phyloP scores from a whole-genome alignment of 2,329 filamentous ascomycete genomes.

The Aspergillus sp. region DNA sequence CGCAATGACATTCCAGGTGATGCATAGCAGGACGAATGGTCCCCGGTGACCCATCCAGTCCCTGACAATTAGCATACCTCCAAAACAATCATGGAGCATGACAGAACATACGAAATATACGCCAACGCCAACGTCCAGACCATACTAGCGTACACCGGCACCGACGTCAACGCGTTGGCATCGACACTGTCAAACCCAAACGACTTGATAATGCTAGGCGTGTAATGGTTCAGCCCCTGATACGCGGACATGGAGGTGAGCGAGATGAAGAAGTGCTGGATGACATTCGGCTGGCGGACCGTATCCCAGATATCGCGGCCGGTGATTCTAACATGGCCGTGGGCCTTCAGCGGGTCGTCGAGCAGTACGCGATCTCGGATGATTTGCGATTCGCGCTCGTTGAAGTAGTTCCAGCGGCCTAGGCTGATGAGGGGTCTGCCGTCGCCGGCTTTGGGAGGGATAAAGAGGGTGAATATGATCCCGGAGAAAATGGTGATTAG shows the following conservation, averaged over 20 bases:
- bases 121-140: conserved; percentile 20
- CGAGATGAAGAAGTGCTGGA: conserved; percentile 46
- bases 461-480: conserved; percentile 33
- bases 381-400: conserved; percentile 36
- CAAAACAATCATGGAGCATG: neutral
- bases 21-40: conserved; percentile 26
- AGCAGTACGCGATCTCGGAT: conserved; percentile 35
- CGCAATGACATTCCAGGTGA: conserved; percentile 33
- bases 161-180: conserved; percentile 48
- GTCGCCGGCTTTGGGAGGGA: conserved; percentile 32
- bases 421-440: conserved; percentile 28
- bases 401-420: conserved; percentile 38
- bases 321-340: conserved; percentile 30
- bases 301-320: conserved; percentile 29
- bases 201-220: conserved; percentile 46
- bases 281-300: conserved; percentile 44
- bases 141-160: conserved; percentile 35
- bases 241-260: conserved; percentile 39
- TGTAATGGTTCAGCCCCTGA: conserved; percentile 46
- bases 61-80: conserved; percentile 9
- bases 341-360: conserved; percentile 37
- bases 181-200: conserved; percentile 45
- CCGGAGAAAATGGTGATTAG: conserved; percentile 42
- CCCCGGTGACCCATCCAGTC: conserved; percentile 28
- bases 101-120: conserved; percentile 15